Evolutionary conservation across 768 basidiomycete species (phyloP).

Genomic region (Boletellus emodensis): DNA sequence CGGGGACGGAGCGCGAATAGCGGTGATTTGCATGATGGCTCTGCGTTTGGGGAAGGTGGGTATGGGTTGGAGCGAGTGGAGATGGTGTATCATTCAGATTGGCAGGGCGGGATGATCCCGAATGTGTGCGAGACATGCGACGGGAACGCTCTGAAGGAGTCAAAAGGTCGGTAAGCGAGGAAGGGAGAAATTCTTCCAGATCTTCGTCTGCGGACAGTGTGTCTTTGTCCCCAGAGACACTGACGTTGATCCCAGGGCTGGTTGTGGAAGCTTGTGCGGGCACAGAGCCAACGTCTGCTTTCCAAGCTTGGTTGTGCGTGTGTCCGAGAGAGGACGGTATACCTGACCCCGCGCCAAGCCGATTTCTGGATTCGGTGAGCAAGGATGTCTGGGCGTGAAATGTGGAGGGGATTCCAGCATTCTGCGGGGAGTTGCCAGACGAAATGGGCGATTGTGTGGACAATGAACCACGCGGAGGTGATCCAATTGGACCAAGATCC

Average conservation of each 20-base stretch:
- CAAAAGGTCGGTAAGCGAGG: constrained; percentile 81
- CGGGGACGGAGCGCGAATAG: constrained; percentile 82
- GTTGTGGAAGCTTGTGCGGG: constrained; percentile 14
- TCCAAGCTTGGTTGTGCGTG: constrained; percentile 24
- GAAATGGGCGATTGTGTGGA: constrained; percentile 53
- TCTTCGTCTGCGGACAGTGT: constrained; percentile 51
- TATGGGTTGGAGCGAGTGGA: constrained; percentile 8
- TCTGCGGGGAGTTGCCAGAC: constrained; percentile 36
- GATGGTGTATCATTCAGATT: constrained; percentile 21
- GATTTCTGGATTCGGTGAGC: constrained; percentile 36
- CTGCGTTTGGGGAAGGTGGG: constrained; percentile 18
- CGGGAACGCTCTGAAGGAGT: constrained; percentile 85
- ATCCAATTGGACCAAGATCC: constrained; percentile 83
- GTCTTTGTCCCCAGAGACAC: constrained; percentile 43
- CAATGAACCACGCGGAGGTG: constrained; percentile 55
- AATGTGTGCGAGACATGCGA: constrained; percentile 74
- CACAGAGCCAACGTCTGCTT: constrained; percentile 22
- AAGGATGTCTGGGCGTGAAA: constrained; percentile 69
- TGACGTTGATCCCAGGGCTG: constrained; percentile 14
- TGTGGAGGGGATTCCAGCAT: constrained; percentile 52
- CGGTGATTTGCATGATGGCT: constrained; percentile 44
- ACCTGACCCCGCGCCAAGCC: constrained; percentile 34
- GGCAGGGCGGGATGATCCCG: constrained; percentile 32
- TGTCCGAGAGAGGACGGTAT: constrained; percentile 62
- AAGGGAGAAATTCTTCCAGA: constrained; percentile 85